Evolutionary conservation across 1,139 yeast species (phyloP).

Genomic region (Yamadazyma friedrichii): DNA sequence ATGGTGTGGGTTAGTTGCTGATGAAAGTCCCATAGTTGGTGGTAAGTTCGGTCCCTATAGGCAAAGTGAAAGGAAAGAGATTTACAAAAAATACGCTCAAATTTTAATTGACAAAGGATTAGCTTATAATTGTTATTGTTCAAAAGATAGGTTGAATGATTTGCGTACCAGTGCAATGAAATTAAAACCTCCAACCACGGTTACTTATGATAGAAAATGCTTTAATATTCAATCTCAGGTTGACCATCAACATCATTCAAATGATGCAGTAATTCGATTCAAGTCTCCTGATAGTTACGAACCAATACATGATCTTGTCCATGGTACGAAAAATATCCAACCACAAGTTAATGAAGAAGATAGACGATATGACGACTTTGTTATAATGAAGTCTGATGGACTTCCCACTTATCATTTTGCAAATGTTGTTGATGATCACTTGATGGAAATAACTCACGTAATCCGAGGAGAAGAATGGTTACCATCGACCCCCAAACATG

Average conservation of each 20-base stretch:
- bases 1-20: constrained; percentile 77
- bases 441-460: constrained; percentile 91
- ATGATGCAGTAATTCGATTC: constrained; percentile 53
- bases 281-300: constrained; percentile 73
- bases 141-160: constrained; percentile 69
- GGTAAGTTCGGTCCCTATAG: constrained; percentile 75
- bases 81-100: constrained; percentile 61
- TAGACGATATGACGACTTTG: constrained; percentile 84
- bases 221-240: too few relatives aligned
- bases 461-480: constrained; percentile 98
- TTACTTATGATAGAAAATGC: constrained; percentile 87
- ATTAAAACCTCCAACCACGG: constrained; percentile 85
- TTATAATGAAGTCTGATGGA: constrained; percentile 85
- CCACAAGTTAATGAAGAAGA: constrained; percentile 74
- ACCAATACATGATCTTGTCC: constrained; percentile 65
- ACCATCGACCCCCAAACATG: constrained; percentile 92
- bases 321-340: constrained; percentile 73
- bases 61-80: constrained; percentile 73
- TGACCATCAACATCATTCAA: constrained; percentile 7
- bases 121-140: constrained; percentile 86
- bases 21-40: constrained; percentile 55
- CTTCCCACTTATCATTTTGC: constrained; percentile 97
- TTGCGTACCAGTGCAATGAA: constrained; percentile 71
- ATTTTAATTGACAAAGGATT: constrained; percentile 57
- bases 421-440: constrained; percentile 89